Evolutionary conservation across 148 eudicot genomes (phyloP).

Genomic region (Nepenthes mirabilis): DNA sequence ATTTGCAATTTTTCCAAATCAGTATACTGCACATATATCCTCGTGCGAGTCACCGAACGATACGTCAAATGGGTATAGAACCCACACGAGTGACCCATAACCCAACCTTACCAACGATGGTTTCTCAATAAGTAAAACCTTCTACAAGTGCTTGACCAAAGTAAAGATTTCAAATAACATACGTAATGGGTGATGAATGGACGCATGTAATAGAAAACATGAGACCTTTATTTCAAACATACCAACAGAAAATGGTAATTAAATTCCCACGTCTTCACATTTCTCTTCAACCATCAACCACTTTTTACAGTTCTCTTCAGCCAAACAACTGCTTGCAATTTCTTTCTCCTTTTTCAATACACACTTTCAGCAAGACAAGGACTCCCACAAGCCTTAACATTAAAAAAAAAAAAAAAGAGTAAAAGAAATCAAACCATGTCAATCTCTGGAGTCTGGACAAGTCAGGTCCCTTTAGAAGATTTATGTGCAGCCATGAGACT

Average conservation of each 20-base stretch:
- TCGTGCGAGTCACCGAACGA: no score
- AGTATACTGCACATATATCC: no score
- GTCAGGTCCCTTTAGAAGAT: constrained; percentile 20
- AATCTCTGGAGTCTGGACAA: constrained; percentile 1
- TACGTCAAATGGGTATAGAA: no score
- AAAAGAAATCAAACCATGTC: constrained; percentile 3
- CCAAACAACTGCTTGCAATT: constrained; percentile 1
- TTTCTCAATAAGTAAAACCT: no score
- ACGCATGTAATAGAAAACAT: not conserved
- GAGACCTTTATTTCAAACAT: not conserved
- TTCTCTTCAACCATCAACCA: not conserved
- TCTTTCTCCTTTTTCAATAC: not conserved
- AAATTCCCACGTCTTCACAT: not conserved
- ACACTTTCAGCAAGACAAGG: not conserved
- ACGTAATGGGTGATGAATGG: no score
- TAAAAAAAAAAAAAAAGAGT: not conserved
- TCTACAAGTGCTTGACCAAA: no score
- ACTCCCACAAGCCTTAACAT: not conserved
- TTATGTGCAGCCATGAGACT: constrained; percentile 78
- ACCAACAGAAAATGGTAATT: not conserved
- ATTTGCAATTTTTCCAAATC: no score
- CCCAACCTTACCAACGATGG: no score
- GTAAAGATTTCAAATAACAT: no score
- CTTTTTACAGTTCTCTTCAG: constrained; percentile 15
- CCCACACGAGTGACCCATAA: no score